phyloP scores from a whole-genome alignment of 148 eudicot species.

The Spergularia bocconei region DNA sequence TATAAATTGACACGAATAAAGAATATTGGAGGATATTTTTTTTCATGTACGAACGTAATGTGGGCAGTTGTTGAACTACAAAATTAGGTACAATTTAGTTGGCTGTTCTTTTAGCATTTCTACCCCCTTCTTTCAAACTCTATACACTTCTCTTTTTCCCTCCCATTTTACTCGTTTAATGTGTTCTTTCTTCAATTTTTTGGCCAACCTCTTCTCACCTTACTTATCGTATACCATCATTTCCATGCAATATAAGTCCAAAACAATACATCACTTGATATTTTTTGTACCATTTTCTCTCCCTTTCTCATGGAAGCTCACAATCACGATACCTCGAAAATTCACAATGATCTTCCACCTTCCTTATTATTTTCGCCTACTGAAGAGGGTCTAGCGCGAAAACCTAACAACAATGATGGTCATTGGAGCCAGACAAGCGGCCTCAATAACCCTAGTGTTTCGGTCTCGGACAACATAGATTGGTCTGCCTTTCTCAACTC shows the following conservation, averaged over 20 bases:
- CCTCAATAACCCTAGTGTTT: background rate
- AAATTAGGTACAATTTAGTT: slow-evolving; percentile 28
- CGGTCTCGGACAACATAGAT: slow-evolving; percentile 20
- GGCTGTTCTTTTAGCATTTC: background rate
- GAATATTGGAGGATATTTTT: background rate
- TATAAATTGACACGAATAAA: background rate
- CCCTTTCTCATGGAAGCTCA: slow-evolving; percentile 2
- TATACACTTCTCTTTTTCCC: background rate
- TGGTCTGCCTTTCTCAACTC: slow-evolving; percentile 28
- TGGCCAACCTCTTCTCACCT: slow-evolving; percentile 29
- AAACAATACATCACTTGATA: background rate
- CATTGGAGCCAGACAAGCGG: background rate
- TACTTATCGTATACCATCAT: background rate
- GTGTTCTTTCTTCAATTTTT: background rate
- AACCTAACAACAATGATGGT: background rate
- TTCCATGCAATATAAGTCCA: background rate
- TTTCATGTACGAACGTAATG: slow-evolving; percentile 23
- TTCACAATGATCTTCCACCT: background rate
- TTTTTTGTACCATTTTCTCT: background rate
- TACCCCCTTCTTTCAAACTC: slow-evolving; percentile 15
- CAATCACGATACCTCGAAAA: background rate
- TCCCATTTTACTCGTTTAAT: slow-evolving; percentile 6
- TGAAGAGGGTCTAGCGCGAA: too few species aligned
- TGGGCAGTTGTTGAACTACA: slow-evolving; percentile 27
- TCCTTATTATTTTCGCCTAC: background rate